Conservation (phyloP, 1,284 basidiomycete genomes). For the Ustilago loliicola region DNA sequence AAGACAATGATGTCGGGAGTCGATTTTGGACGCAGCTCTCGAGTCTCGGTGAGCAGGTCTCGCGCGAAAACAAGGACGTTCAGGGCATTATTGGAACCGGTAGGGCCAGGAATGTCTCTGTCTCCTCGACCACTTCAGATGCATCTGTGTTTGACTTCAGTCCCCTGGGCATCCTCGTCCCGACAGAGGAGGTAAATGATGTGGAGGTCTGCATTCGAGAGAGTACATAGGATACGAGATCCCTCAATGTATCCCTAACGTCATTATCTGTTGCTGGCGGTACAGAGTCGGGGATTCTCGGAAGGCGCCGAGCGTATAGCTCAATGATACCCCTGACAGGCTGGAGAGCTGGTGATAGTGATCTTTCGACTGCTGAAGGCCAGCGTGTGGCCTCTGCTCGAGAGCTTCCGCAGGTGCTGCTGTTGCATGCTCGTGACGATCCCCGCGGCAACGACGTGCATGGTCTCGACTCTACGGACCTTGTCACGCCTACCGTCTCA, state of each 20-base stretch:
- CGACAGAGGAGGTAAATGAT: neutral
- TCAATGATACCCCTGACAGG: conserved; percentile 38
- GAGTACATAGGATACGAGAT: neutral
- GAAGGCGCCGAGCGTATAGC: conserved; percentile 30
- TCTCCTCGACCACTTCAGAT: conserved; percentile 21
- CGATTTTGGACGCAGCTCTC: conserved; percentile 33
- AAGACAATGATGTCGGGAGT: conserved; percentile 19
- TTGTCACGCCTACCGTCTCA: conserved; percentile 32
- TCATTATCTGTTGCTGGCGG: neutral
- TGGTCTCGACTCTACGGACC: conserved; percentile 3
- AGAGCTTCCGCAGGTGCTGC: conserved; percentile 24
- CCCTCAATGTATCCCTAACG: neutral
- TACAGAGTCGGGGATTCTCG: neutral
- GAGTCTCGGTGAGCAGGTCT: conserved; percentile 25
- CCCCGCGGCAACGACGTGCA: neutral
- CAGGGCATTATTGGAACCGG: neutral
- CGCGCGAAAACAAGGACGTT: conserved; percentile 10
- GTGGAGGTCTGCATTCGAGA: neutral
- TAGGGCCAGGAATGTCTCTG: conserved; percentile 7
- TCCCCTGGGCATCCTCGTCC: conserved; percentile 32
- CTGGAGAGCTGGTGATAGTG: conserved; percentile 29
- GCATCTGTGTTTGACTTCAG: conserved; percentile 31
- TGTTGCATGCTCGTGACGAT: conserved; percentile 1
- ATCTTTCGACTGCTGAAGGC: neutral
- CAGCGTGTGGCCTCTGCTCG: neutral